Percentiles rank a stretch among this genome's conserved stretches.
These are phyloP conservation scores for Fomitopsis palustris DNA, from an alignment of 1,284 basidiomycete genomes.

Conservation along the genomic window DNA sequence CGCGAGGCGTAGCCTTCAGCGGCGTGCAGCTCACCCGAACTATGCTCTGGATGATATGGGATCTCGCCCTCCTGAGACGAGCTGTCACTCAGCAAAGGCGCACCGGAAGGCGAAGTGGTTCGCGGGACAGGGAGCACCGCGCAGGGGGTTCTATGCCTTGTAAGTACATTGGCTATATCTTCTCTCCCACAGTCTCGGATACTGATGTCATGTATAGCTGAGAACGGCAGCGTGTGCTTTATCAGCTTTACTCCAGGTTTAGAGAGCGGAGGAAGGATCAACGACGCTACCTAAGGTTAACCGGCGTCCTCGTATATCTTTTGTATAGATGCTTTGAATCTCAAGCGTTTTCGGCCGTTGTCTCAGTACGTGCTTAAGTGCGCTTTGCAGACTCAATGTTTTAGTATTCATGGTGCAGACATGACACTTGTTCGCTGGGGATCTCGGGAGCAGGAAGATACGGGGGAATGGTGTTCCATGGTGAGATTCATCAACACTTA, in stretches of 20 bases:
- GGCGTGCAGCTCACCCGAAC: conserved; percentile 17
- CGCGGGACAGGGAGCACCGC: background rate
- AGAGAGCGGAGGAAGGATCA: background rate
- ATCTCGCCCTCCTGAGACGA: conserved; percentile 8
- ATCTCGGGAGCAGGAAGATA: no score
- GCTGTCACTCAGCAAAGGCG: conserved; percentile 5
- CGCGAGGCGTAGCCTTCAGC: conserved; percentile 7
- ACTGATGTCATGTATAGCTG: background rate
- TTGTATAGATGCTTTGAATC: no score
- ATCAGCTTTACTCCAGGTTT: conserved; percentile 10
- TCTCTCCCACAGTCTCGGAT: background rate
- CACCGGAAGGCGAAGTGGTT: background rate
- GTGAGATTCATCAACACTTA: no score
- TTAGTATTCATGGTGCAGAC: no score
- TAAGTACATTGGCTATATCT: background rate
- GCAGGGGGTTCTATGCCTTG: background rate
- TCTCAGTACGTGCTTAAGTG: no score
- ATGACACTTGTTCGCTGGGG: no score
- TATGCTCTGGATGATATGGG: conserved; percentile 15
- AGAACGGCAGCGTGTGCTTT: conserved; percentile 11
- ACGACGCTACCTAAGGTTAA: background rate
- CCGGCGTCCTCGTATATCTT: no score
- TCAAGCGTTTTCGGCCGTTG: no score
- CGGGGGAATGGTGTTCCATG: no score
- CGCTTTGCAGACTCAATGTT: no score